Evolutionary conservation across 2,329 filamentous ascomycete genomes (phyloP).

Genomic region (Diaporthe citri): DNA sequence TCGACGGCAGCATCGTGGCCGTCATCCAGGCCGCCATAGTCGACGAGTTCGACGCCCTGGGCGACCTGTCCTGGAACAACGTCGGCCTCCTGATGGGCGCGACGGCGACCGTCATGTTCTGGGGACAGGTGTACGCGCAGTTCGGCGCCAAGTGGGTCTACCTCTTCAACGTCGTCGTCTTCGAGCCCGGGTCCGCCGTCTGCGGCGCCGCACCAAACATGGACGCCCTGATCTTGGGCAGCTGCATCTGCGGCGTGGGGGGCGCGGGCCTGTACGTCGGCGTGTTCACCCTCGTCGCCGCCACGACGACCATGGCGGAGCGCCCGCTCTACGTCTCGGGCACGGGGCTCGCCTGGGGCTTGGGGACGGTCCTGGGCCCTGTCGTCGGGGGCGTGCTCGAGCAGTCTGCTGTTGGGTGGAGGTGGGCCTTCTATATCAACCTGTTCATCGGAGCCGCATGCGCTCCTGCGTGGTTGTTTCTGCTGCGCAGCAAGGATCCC

Average conservation of each 20-base stretch:
- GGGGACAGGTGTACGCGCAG: background rate
- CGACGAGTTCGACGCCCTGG: background rate
- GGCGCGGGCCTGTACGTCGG: background rate
- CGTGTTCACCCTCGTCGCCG: background rate
- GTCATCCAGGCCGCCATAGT: background rate
- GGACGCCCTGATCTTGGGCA: background rate
- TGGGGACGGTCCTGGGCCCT: constrained; percentile 32
- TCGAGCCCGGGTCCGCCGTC: background rate
- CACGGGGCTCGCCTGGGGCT: constrained; percentile 17
- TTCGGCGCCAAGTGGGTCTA: background rate
- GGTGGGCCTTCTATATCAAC: constrained; percentile 39
- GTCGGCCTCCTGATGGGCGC: background rate
- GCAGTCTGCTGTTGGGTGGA: constrained; percentile 24
- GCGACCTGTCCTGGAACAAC: background rate
- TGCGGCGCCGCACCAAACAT: background rate
- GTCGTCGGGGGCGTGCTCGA: constrained; percentile 34
- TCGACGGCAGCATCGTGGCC: background rate
- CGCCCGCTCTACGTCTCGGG: background rate
- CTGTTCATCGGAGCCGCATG: constrained; percentile 30
- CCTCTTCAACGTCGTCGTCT: background rate
- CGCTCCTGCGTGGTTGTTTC: background rate
- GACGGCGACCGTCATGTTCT: background rate
- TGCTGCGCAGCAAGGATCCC: constrained; percentile 1
- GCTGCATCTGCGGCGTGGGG: background rate
- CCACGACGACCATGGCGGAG: background rate